Evolutionary conservation across 164 flowering plant species (phyloP), one percentile per base, ranked within the genome.

Genomic region (Chimonanthus praecox): DNA sequence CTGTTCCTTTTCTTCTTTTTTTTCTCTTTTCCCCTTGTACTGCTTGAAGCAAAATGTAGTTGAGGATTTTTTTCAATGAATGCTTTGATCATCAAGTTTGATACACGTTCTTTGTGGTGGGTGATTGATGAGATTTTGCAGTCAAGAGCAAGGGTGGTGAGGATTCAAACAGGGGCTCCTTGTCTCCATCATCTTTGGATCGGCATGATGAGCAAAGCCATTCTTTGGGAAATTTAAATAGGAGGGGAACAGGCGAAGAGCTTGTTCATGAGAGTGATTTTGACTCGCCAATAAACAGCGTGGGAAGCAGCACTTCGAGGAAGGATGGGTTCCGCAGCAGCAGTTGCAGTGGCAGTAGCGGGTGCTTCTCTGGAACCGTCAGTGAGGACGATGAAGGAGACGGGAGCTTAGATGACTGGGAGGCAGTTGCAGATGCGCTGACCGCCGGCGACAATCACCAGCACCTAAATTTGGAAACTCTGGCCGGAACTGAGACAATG

Each of bases 321-420:
- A 79, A 82, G 64, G 87, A 83, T 72, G 87, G 79, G 49, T 78
- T 79, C n/a, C 84, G 88, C 66, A 78, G 84, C 54, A 82, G 85
- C 64, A 78, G 87, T 33, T 71, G 82, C 68, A 83, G 83, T 47
- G 85, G 88, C 18, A 74, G 83, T 67, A 83, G 82, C 47, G 86
- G 88, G 11, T 84, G 80, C 73, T 87, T 78, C 72, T 86, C 90
- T 0, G 87, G 91, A 54, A 83, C 75, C 70, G 69, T 85, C 20
- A 84, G 83, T 16, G 92, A 84, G 47, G 92, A 84, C 44, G 97
- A 88, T 3, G 92, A 88, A 45, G 90, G 85, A 44, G 92, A 85
- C 73, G 89, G 72, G 7, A 83, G 91, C 71, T 74, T 86, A 75
- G 94, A 88, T 70, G 97, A 81, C 60, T 81, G 83, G 83, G 83